Percentiles rank a stretch among this genome's conserved stretches.
Conservation (phyloP, 257 asterid species). For the Rauvolfia tetraphylla region DNA sequence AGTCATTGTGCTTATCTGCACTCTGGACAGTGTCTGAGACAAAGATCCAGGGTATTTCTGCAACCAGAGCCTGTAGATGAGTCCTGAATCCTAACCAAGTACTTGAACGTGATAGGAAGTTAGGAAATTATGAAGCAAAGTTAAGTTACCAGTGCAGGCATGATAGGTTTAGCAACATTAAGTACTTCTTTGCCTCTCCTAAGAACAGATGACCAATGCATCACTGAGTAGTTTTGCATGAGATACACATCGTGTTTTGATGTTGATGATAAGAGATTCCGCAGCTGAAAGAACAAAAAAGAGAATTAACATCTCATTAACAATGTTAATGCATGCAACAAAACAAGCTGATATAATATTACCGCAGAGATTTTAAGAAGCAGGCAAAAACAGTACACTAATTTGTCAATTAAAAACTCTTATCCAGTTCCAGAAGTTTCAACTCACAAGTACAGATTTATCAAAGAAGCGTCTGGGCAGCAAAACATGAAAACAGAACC, state of each 20-base stretch:
- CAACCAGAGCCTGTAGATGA: background rate
- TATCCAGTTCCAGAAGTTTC: background rate
- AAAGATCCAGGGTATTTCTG: slow-evolving; percentile 59
- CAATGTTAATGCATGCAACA: background rate
- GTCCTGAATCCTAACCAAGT: background rate
- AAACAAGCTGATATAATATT: background rate
- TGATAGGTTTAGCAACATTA: slow-evolving; percentile 69
- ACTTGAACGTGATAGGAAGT: background rate
- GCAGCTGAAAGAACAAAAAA: slow-evolving; percentile 46
- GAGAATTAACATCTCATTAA: background rate
- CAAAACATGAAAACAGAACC: background rate
- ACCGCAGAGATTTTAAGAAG: background rate
- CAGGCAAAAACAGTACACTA: background rate
- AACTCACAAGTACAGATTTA: background rate
- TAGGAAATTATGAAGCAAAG: background rate
- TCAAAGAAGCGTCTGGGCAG: background rate
- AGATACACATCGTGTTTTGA: slow-evolving; percentile 92
- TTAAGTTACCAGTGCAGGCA: slow-evolving; percentile 50
- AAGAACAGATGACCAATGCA: slow-evolving; percentile 88
- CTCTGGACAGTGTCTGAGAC: slow-evolving; percentile 59
- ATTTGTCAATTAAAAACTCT: background rate
- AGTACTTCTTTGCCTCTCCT: slow-evolving; percentile 71
- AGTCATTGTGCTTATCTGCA: slow-evolving; percentile 77
- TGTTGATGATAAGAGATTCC: slow-evolving; percentile 78
- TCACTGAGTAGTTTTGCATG: slow-evolving; percentile 74